These are phyloP conservation scores for Geoglossum cookeanum DNA, from an alignment of 2,329 filamentous ascomycete genomes.

Conservation along the genomic window DNA sequence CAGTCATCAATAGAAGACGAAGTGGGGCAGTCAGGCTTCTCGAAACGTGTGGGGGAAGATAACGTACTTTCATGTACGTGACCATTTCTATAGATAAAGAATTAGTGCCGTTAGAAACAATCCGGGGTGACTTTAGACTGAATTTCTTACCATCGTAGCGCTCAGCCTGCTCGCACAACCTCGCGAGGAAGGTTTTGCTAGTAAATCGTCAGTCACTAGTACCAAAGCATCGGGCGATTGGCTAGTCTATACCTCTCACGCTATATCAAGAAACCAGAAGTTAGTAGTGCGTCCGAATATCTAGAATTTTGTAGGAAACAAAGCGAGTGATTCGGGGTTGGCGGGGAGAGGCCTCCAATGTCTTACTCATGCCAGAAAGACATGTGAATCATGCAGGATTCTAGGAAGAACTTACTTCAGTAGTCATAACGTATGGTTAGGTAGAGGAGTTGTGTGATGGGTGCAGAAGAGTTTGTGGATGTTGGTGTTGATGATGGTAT, in stretches of 20 bases:
- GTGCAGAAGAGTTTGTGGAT: slow-evolving; percentile 7
- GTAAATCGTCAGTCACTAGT: slow-evolving; percentile 19
- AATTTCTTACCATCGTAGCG: slow-evolving; percentile 72
- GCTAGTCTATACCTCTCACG: slow-evolving; percentile 44
- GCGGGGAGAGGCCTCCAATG: slow-evolving; percentile 1
- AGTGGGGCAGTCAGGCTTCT: background rate
- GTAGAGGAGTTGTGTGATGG: slow-evolving; percentile 10
- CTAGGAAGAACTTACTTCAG: slow-evolving; percentile 16
- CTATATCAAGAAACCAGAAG: slow-evolving; percentile 24
- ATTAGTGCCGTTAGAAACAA: slow-evolving; percentile 16
- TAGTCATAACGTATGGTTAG: slow-evolving; percentile 13
- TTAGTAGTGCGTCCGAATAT: slow-evolving; percentile 11
- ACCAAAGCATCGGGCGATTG: background rate
- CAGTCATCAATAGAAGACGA: slow-evolving; percentile 6
- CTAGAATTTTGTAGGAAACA: background rate
- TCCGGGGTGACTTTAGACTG: slow-evolving; percentile 5
- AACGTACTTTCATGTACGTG: slow-evolving; percentile 81
- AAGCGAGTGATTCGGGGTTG: background rate
- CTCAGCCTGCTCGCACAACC: slow-evolving; percentile 99
- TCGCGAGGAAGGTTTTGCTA: slow-evolving; percentile 99
- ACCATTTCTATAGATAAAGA: slow-evolving; percentile 56
- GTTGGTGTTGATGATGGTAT: slow-evolving; percentile 8
- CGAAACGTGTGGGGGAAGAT: background rate
- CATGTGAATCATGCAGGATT: background rate
- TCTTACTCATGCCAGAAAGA: slow-evolving; percentile 24